Evolutionary conservation across 805 yeast genomes (phyloP).

Genomic region (Barnettozyma sucrosica): DNA sequence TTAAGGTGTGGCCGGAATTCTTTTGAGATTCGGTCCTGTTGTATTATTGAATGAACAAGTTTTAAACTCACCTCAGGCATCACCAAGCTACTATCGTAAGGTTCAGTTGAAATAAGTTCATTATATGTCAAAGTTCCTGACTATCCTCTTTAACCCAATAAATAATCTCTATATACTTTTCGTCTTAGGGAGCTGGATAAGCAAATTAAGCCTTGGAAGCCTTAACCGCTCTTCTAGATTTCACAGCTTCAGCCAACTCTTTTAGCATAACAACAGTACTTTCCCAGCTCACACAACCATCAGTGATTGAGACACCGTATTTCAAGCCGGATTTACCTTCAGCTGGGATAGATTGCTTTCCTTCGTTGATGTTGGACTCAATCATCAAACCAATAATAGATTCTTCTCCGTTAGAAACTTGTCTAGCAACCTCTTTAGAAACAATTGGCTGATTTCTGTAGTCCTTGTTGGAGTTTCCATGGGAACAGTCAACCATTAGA

Average conservation of each 20-base stretch:
- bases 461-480: slow-evolving; percentile 94
- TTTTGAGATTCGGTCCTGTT: not conserved
- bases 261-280: slow-evolving; percentile 76
- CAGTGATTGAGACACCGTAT: slow-evolving; percentile 96
- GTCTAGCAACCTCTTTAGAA: slow-evolving; percentile 74
- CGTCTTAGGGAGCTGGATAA: not conserved
- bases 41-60: not conserved
- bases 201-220: not conserved
- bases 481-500: slow-evolving; percentile 96
- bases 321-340: slow-evolving; percentile 73
- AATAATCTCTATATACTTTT: not conserved
- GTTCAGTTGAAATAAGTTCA: not conserved
- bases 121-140: not conserved
- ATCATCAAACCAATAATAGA: slow-evolving; percentile 90
- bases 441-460: slow-evolving; percentile 94
- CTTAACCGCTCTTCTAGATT: slow-evolving; percentile 58
- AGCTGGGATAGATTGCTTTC: slow-evolving; percentile 81
- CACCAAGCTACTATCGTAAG: no score
- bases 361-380: slow-evolving; percentile 87
- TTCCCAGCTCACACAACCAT: slow-evolving; percentile 93
- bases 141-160: not conserved
- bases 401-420: slow-evolving; percentile 75
- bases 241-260: slow-evolving; percentile 77
- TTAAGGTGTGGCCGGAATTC: not conserved
- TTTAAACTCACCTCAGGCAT: no score